Percentiles rank a stretch among this genome's conserved stretches.
Evolutionary conservation across 2,329 filamentous ascomycete genomes (phyloP).

Genomic region (Xylaria arbuscula): DNA sequence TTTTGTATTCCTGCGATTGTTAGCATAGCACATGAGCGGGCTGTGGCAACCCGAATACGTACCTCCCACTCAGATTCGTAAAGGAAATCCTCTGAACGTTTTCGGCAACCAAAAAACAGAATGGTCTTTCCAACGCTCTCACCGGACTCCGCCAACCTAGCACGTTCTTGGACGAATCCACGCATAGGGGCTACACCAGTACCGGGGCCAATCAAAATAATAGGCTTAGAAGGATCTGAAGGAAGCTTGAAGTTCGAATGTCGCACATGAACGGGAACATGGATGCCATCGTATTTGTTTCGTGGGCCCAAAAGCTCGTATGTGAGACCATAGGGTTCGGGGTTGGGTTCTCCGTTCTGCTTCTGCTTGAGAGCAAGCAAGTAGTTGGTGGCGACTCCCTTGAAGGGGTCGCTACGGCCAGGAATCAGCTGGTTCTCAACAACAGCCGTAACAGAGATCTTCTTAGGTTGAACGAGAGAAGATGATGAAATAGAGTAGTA

Average conservation of each 20-base stretch:
- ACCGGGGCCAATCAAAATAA: slow-evolving; percentile 96
- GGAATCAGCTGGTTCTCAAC: slow-evolving; percentile 86
- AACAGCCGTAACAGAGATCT: slow-evolving; percentile 93
- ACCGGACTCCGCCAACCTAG: slow-evolving; percentile 82
- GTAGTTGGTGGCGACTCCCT: slow-evolving; percentile 97
- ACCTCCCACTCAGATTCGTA: slow-evolving; percentile 95
- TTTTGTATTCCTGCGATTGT: slow-evolving; percentile 76
- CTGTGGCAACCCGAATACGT: slow-evolving; percentile 54
- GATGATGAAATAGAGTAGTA: slow-evolving; percentile 99
- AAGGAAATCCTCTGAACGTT: slow-evolving; percentile 87
- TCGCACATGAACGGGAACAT: slow-evolving; percentile 93
- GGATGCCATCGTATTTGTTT: slow-evolving; percentile 96
- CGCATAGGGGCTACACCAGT: slow-evolving; percentile 98
- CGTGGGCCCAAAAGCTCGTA: slow-evolving; percentile 90
- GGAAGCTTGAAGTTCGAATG: slow-evolving; percentile 99
- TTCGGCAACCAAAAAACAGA: slow-evolving; percentile 96
- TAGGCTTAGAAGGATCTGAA: slow-evolving; percentile 90
- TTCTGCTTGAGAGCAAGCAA: slow-evolving; percentile 94
- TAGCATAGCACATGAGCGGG: slow-evolving; percentile 43
- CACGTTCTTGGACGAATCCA: slow-evolving; percentile 93
- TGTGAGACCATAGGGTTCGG: slow-evolving; percentile 83
- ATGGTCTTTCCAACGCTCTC: slow-evolving; percentile 86
- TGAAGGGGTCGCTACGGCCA: slow-evolving; percentile 80
- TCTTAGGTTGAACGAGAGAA: slow-evolving; percentile 90
- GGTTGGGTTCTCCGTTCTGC: slow-evolving; percentile 87